Evolutionary conservation across 441 rosid species (phyloP).

Genomic region (Adansonia rubrostipa): DNA sequence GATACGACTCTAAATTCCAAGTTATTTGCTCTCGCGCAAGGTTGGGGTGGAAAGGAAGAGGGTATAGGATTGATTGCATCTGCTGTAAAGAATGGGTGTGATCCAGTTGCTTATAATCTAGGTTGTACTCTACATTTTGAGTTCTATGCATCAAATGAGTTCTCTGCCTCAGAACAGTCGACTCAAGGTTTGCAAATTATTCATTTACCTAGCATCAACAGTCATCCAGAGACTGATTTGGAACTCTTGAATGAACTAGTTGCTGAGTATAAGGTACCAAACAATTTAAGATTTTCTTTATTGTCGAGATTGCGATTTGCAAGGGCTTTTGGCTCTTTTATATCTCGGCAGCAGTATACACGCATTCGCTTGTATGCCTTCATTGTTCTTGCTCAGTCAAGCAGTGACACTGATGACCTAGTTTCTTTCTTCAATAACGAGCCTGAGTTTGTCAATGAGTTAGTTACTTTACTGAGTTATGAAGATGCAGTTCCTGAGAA

Average conservation of each 20-base stretch:
- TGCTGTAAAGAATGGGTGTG: slow-evolving; percentile 68
- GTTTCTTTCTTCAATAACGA: slow-evolving; percentile 87
- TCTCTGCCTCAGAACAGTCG: slow-evolving; percentile 44
- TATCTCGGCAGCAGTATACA: slow-evolving; percentile 84
- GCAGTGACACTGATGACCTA: slow-evolving; percentile 76
- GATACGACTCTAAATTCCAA: slow-evolving; percentile 79
- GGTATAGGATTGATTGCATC: slow-evolving; percentile 92
- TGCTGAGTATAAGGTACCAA: slow-evolving; percentile 73
- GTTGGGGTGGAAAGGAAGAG: slow-evolving; percentile 99
- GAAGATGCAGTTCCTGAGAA: slow-evolving; percentile 92
- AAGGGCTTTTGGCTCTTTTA: slow-evolving; percentile 78
- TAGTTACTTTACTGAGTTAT: slow-evolving; percentile 75
- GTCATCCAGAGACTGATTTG: slow-evolving; percentile 67
- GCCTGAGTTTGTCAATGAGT: slow-evolving; percentile 94
- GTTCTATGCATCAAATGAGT: slow-evolving; percentile 69
- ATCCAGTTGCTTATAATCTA: slow-evolving; percentile 70
- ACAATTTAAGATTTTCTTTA: slow-evolving; percentile 79
- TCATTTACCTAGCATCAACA: slow-evolving; percentile 65
- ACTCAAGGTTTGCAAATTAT: slow-evolving; percentile 73
- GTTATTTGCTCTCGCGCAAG: slow-evolving; percentile 94
- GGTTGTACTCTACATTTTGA: slow-evolving; percentile 97
- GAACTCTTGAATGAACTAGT: slow-evolving; percentile 81
- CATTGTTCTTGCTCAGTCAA: slow-evolving; percentile 90
- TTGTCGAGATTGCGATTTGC: slow-evolving; percentile 91
- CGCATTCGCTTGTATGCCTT: slow-evolving; percentile 94